Evolutionary conservation across 305 asterid species (phyloP), one percentile per base, ranked within the genome.

Genomic region (Fraxinus baroniana): DNA sequence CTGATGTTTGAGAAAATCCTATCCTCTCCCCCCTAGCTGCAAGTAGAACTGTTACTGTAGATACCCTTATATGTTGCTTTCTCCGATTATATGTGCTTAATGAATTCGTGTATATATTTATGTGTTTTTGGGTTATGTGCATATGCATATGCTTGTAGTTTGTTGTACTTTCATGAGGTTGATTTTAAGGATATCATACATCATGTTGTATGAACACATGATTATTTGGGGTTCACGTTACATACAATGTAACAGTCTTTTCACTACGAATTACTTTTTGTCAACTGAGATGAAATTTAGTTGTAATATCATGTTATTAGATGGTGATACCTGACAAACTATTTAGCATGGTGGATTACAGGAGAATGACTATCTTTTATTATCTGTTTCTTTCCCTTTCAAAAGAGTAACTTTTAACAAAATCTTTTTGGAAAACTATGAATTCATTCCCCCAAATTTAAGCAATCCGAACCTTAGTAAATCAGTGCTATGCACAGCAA

Each of bases 161-260:
- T 20, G 72, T 64, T 64, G 72, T 24, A 24, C 72, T 64, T 20
- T 24, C 30, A 20, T 22, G n/a, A 66, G 36, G 74, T 15, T 66
- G 22, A 71, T 71, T 4, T 71, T n/a, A 30, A 62, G 74, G 80
- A 75, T 82, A 83, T 57, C 39, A 79, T 75, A 79, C 68, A 44
- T 60, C 49, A 22, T 49, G 62, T 82, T 44, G 74, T 83, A 70
- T 37, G 73, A 70, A 41, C 72, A 39, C 72, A 75, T 17, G 60
- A 30, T 71, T 36, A 22, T 62, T 74, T 68, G 37, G 37, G 8
- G 10, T 28, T 30, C 76, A 32, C 18, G 33, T 12, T 66, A 24
- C 28, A 10, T 28, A 5, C 20, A 68, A 68, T 28, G 37, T 28
- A 28, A 12, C 20, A 70, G 76, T 18, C 76, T 37, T 28, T 30